Evolutionary conservation across 768 basidiomycete species (phyloP).

Genomic region (Leccinum truebloodii): DNA sequence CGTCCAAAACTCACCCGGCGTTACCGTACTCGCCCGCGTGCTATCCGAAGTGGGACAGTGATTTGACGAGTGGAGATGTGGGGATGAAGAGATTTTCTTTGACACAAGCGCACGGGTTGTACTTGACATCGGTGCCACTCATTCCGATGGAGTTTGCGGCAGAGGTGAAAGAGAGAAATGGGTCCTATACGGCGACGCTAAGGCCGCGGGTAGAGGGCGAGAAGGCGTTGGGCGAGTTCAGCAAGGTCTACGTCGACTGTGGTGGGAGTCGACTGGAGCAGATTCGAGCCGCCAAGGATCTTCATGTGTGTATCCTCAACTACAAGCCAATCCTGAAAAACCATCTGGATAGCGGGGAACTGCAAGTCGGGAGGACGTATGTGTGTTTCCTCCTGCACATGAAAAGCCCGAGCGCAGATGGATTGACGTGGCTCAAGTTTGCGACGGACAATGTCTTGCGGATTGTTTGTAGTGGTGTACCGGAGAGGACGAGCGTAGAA

Average conservation of each 20-base stretch:
- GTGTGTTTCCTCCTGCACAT: constrained; percentile 25
- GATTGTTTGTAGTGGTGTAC: constrained; percentile 11
- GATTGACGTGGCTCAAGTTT: constrained; percentile 26
- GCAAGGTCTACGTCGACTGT: constrained; percentile 17
- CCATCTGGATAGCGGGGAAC: constrained; percentile 3
- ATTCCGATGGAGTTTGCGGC: constrained; percentile 20
- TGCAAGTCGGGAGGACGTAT: constrained; percentile 21
- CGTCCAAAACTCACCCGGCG: constrained; percentile 19
- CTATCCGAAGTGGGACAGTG: constrained; percentile 22
- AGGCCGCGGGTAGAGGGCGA: background rate
- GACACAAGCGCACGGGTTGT: constrained; percentile 13
- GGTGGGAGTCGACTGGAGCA: constrained; percentile 16
- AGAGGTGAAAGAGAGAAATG: background rate
- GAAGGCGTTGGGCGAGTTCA: constrained; percentile 9
- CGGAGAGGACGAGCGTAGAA: background rate
- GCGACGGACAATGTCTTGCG: constrained; percentile 25
- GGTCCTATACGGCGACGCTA: constrained; percentile 18
- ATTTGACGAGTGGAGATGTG: constrained; percentile 4
- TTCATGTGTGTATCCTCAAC: constrained; percentile 27
- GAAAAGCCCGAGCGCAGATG: constrained; percentile 2
- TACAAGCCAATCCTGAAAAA: constrained; percentile 6
- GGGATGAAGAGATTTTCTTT: constrained; percentile 21
- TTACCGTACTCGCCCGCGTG: constrained; percentile 24
- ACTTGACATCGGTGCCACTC: constrained; percentile 21
- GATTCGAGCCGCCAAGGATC: constrained; percentile 15